Base-by-base conservation (phyloP, 192 early-diverging fungal genomes). In the Coemansia umbellata region DNA sequence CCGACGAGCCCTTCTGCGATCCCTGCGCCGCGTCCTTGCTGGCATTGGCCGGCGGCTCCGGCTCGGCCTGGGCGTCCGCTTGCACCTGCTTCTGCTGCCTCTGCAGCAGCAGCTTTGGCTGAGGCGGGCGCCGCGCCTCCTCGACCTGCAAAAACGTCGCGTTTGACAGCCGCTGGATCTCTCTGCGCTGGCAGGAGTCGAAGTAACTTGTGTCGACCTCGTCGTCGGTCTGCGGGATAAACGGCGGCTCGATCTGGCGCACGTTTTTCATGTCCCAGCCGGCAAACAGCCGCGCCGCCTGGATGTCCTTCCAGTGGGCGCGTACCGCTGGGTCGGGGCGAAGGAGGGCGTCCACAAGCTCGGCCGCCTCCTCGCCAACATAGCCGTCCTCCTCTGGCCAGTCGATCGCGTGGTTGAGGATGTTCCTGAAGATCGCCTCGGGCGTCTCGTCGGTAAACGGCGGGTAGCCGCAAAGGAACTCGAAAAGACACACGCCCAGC, bases 121-220 rank as follows among this genome's bases (percentile, higher is more conserved):
- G 22, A 1, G 66, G 28, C 15, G 52, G 49, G 5, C 28, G 49
- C 23, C 43, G 43, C 17, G 52, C 58, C 31, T 36, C 35, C 3
- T 73, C 61, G 8, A 52, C 39, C 35, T 78, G 69, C 35, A 72
- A 33, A 22, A 78, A 72, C 33, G 82, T 86, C 1, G 86, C 79
- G 37, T 80, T 63, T 6, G 87, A 90, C 8, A 91, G 69, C 1
- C 87, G 78, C 55, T 87, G 79, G 24, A 94, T 85, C 57, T 94
- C 92, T 7, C 87, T 85, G 24, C 90, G 80, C 49, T 79, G 79
- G 50, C 91, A 92, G 6, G 84, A 76, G 82, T 92, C 91, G 79
- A 94, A 94, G 66, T 95, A 95, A 57, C 91, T 92, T 22, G 92
- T 94, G 57, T 95, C 93, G 2, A 80, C 79, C n/a, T 84, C 78